phyloP scores from a whole-genome alignment of 139 green algal genomes.

The Spirogloea muscicola region DNA sequence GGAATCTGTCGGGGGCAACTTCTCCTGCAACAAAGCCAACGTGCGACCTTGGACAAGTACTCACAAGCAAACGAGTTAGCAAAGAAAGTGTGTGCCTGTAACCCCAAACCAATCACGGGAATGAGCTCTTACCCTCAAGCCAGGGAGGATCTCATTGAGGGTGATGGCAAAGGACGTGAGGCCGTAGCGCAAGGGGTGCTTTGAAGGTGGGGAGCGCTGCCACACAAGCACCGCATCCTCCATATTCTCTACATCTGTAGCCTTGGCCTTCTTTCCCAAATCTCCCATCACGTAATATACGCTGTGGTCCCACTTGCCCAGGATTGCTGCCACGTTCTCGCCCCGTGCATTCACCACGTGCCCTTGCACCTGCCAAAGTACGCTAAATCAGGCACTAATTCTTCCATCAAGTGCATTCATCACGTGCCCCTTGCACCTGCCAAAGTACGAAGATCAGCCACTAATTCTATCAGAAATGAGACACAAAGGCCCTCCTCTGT shows the following conservation, averaged over 20 bases:
- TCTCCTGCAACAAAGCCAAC: too few relatives aligned
- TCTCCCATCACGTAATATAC: conserved; percentile 52
- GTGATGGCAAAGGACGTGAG: conserved; percentile 69
- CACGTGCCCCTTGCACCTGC: too few relatives aligned
- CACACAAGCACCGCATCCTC: conserved; percentile 50
- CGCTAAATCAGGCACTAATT: too few relatives aligned
- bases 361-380: conserved; percentile 33
- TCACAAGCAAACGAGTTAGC: too few relatives aligned
- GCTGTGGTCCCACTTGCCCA: conserved; percentile 64
- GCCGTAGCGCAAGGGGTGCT: conserved; percentile 63
- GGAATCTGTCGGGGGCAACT: conserved; percentile 48
- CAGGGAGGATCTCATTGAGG: conserved; percentile 78
- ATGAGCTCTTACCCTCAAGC: conserved; percentile 38
- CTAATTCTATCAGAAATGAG: too few relatives aligned
- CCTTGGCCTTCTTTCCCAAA: conserved; percentile 8
- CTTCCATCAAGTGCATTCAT: too few relatives aligned
- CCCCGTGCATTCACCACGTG: conserved; percentile 19
- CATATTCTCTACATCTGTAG: conserved; percentile 3
- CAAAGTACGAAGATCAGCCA: too few relatives aligned
- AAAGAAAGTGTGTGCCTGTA: too few relatives aligned
- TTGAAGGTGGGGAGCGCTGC: conserved; percentile 53
- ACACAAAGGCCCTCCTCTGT: too few relatives aligned
- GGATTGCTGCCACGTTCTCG: conserved; percentile 47
- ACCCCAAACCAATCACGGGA: background rate
- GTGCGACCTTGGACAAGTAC: too few relatives aligned